These are phyloP conservation scores for Priceomyces carsonii DNA, from an alignment of 805 yeast species.

Conservation along the genomic window DNA sequence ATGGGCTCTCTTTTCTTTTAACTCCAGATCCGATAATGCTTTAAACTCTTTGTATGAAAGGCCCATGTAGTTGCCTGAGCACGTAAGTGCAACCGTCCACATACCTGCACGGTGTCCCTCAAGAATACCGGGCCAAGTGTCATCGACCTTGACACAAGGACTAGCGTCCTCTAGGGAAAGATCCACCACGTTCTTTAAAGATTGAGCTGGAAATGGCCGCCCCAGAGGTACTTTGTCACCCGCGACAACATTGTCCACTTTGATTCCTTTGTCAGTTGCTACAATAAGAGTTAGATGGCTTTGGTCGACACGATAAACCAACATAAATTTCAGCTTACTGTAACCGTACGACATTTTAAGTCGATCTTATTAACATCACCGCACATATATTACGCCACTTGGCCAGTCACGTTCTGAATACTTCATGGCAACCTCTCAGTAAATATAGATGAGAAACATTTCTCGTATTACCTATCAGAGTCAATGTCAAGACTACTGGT, in stretches of 20 bases:
- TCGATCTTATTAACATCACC: no score
- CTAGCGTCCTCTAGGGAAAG: constrained; percentile 1
- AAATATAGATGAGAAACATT: no score
- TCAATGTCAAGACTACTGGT: no score
- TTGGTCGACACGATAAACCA: no score
- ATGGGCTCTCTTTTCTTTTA: neutral
- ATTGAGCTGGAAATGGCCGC: neutral
- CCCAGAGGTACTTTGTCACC: constrained; percentile 1
- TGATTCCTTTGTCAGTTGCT: neutral
- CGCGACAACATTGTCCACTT: neutral
- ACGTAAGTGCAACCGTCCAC: constrained; percentile 4
- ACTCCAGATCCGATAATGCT: neutral
- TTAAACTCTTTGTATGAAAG: neutral
- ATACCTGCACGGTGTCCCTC: constrained; percentile 1
- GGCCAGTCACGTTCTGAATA: no score
- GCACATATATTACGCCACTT: no score
- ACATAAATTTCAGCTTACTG: no score
- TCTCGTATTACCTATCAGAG: no score
- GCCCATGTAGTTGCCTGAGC: constrained; percentile 1
- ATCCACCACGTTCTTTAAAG: neutral
- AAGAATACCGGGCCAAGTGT: constrained; percentile 1
- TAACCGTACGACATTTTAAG: no score
- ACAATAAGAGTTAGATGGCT: no score
- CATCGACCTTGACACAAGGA: constrained; percentile 2
- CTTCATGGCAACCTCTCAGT: no score